Base-by-base conservation (phyloP, 2,329 filamentous ascomycete species). In the Daldinia sp. region DNA sequence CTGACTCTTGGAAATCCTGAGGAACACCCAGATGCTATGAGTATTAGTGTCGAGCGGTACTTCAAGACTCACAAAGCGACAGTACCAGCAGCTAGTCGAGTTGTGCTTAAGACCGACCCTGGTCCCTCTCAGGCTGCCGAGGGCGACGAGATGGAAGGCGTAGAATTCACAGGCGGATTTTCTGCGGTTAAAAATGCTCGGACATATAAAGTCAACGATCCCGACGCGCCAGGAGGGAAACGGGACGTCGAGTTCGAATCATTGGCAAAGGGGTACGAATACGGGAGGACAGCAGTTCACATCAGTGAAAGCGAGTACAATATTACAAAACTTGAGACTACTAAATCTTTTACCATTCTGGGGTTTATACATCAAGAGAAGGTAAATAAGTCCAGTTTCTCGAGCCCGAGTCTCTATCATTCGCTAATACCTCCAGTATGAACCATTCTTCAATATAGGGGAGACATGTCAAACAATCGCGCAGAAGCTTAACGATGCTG, bases 181-280 rank as follows among this genome's bases (percentile, higher is more conserved):
- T 86, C 90, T 0, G 86, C 87, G 1, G 92, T 98, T n/a, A 91
- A 90, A 73, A 91, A 88, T 66, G 85, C 90, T n/a, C 89, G 93
- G 46, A 89, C 89, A 1, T 99, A 98, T 80, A 91, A 91, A 74
- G 87, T 98, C 66, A 88, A 90, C 41, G 93, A 98, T 68, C 87
- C 91, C 4, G 83, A 87, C 42, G 90, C 89, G 0, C 89, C 91
- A 0, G 93, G 93, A 15, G 92, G 92, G 12, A 97, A 95, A 81
- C 87, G 86, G 60, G 93, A 97, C 60, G 90, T 99, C 28, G 89
- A 92, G 30, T 89, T 89, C 65, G 94, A 97, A 13, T 88, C 93
- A 15, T 85, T 99, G 41, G 93, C 93, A n/a, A 97, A 94, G 78
- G 96, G 96, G 0, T 99, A 95, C 76, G 90, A 93, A 76, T 99